Percentiles rank a stretch among this genome's conserved stretches.
phyloP scores from a whole-genome alignment of 1,139 yeast species.

The Saccharomyces hybrid region DNA sequence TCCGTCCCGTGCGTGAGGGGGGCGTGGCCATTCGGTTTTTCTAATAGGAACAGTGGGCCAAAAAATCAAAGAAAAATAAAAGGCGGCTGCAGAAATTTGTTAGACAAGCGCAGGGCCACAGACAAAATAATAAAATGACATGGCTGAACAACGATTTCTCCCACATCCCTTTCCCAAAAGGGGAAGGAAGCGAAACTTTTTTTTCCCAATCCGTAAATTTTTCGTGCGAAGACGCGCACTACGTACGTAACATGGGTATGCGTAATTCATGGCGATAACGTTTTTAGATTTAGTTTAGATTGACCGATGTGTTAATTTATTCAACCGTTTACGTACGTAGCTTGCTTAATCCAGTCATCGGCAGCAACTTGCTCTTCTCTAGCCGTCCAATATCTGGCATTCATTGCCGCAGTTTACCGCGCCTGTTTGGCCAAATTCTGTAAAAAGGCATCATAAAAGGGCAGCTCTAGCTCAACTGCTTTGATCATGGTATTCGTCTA shows the following conservation, averaged over 20 bases:
- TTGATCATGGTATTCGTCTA: constrained; percentile 47
- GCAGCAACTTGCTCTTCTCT: neutral
- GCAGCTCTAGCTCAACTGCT: constrained; percentile 70
- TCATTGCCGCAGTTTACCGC: constrained; percentile 62
- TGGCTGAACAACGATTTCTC: neutral
- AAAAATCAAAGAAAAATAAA: neutral
- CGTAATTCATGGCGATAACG: neutral
- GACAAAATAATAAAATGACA: neutral
- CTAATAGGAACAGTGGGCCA: neutral
- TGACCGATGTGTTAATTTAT: neutral
- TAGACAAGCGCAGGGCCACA: neutral
- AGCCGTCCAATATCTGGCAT: constrained; percentile 31
- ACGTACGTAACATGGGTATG: neutral
- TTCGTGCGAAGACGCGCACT: neutral
- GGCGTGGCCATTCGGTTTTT: neutral
- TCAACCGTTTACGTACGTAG: neutral
- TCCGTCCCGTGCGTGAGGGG: constrained; percentile 1
- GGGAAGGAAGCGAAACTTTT: neutral
- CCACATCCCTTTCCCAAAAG: neutral
- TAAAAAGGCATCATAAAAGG: constrained; percentile 72
- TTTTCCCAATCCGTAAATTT: neutral
- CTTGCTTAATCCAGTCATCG: neutral
- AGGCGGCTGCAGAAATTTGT: neutral
- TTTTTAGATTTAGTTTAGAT: neutral
- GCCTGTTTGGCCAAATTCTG: constrained; percentile 62